Evolutionary conservation across 1,139 yeast species (phyloP), one percentile per base, ranked within the genome.

Genomic region (Komagataea norvegica): DNA sequence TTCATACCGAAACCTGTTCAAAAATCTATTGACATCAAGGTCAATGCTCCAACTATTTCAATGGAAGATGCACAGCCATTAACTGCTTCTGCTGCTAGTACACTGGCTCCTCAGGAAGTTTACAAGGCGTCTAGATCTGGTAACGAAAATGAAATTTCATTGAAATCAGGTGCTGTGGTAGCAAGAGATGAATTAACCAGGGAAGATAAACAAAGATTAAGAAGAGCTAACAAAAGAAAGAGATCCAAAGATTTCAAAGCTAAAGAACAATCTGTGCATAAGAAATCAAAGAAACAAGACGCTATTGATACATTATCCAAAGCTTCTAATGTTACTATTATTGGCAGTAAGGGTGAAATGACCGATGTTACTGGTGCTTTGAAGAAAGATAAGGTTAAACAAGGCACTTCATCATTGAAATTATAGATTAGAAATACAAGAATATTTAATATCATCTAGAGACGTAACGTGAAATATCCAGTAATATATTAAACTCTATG

Each of bases 11-110:
- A 83, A 60, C 96, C 96, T 13, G 79, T 86, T 40, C 80, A 84
- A 57, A 84, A 86, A 51, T 64, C 80, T 19, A 67, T 89, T 47
- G 89, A 85, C 43, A 79, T 91, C 54, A 87, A 81, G 56, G 87
- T 89, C 28, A 78, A 81, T 46, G 73, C 85, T 0, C 80, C 95
- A 2, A 74, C 95, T 2, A 81, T 91, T 37, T 59, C 81, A 6
- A 86, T 89, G 95, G 98, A 91, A 63, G 98, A 91, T 56, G 93
- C 96, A 1, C 97, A 89, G 62, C 98, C 98, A 33, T 69, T 86
- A 40, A 80, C 89, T 31, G 72, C 85, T 64, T 75, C 93, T 3
- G 65, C 75, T 24, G 86, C 80, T 20, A 67, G 81, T n/a, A 74
- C 84, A 36, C 70, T 91, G 52, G 98, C 98, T 2, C 98, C 98